Percentiles rank a stretch among this genome's conserved stretches.
Evolutionary conservation across 306 rosid species (phyloP).

Genomic region (Betula pendula): DNA sequence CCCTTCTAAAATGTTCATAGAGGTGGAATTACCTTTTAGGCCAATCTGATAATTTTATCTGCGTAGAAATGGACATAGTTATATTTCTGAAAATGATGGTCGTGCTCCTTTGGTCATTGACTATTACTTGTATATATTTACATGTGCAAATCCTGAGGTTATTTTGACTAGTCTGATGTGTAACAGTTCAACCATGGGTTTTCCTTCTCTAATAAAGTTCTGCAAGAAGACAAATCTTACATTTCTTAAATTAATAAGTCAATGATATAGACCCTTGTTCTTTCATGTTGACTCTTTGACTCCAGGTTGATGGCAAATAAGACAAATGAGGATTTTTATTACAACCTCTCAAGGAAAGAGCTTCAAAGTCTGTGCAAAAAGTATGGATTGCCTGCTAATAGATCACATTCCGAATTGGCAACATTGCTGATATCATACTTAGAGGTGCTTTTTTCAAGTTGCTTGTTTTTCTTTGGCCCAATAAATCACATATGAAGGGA

Average conservation of each 20-base stretch:
- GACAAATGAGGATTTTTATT: slow-evolving; percentile 25
- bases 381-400: slow-evolving; percentile 41
- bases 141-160: neutral
- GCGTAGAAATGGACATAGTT: neutral
- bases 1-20: neutral
- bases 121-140: neutral
- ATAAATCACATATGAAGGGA: neutral
- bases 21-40: neutral
- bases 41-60: neutral
- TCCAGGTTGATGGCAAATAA: slow-evolving; percentile 34
- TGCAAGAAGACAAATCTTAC: slow-evolving; percentile 4
- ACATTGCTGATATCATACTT: slow-evolving; percentile 27
- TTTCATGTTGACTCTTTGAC: slow-evolving; percentile 33
- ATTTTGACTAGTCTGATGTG: neutral
- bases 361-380: slow-evolving; percentile 38
- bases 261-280: slow-evolving; percentile 5
- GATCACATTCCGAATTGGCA: slow-evolving; percentile 32
- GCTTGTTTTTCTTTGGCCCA: neutral
- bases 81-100: neutral
- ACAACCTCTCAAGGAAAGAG: slow-evolving; percentile 39
- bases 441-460: slow-evolving; percentile 21
- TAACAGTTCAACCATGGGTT: neutral
- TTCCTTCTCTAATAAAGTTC: neutral
- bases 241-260: neutral
- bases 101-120: neutral